Base-by-base conservation (phyloP, 2,329 filamentous ascomycete species). In the Botrytis byssoidea region DNA sequence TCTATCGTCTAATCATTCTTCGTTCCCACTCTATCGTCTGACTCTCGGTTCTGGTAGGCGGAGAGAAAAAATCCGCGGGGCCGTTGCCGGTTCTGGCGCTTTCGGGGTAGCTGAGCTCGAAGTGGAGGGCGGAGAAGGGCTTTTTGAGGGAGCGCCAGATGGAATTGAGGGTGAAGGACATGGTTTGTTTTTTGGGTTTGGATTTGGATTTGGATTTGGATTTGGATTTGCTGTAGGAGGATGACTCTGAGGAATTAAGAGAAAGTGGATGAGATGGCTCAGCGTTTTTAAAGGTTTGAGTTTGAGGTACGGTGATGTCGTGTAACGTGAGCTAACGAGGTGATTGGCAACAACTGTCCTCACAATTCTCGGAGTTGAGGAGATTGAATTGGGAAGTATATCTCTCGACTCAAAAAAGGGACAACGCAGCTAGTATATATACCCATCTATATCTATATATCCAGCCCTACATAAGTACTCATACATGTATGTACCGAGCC, bases 1-100 rank as follows among this genome's bases (percentile, higher is more conserved):
- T 60, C 9, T 70, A 70, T 4, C 67, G 48, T 48, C 55, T 70
- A 25, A 70, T 70, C 67, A 57, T 70, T 37, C 51, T 70, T 7
- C 55, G 18, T 22, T 70, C 67, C 67, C 67, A 70, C 22, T 70
- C 55, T 40, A 12, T 70, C 18, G 14, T 55, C 65, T 67, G 65
- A 55, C 46, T 67, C 18, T 55, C 35, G 14, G 65, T 55, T 18
- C 32, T 67, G 0, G 32, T 55, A 7, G 46, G 46, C 9, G 35
- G 32, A 7, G 65, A 40, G n/a, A 67, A 67, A 16, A 67, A 67
- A 67, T 67, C 65, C 14, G 46, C 46, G 3, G 65, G 65, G 0
- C 65, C 65, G 18, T 67, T 40, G 8, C 65, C 65, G 3, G 48
- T 37, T 22, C 37, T 37, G 18, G 46, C 32, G 25, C 65, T 67